A percentile compares a stretch with the other conserved stretches of the same genome.
These are phyloP conservation scores for Agrocybe chaxingu DNA, from an alignment of 768 basidiomycete genomes.

Conservation along the genomic window DNA sequence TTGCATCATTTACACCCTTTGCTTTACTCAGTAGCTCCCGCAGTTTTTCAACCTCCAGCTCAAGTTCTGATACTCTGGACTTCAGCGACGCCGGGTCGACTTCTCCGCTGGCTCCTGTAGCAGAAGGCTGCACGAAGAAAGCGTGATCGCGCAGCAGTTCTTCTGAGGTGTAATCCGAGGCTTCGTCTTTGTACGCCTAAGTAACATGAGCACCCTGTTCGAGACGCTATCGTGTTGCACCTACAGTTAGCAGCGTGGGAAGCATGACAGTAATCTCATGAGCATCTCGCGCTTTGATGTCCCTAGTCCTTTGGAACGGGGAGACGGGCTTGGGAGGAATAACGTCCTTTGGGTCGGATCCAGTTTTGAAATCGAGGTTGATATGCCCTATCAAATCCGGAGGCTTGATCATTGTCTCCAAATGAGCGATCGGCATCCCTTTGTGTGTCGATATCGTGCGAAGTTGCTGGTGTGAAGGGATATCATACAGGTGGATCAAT, in stretches of 20 bases:
- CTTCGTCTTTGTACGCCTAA: conserved; percentile 27
- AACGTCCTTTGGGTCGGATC: conserved; percentile 47
- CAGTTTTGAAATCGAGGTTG: conserved; percentile 46
- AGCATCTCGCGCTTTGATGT: conserved; percentile 59
- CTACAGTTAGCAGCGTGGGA: conserved; percentile 43
- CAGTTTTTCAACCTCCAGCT: conserved; percentile 65
- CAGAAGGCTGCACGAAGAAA: conserved; percentile 54
- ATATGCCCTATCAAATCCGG: conserved; percentile 83
- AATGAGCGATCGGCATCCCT: conserved; percentile 63
- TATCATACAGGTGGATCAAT: conserved; percentile 76
- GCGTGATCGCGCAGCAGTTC: conserved; percentile 66
- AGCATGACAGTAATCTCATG: conserved; percentile 72
- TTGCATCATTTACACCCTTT: conserved; percentile 87
- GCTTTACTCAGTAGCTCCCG: conserved; percentile 76
- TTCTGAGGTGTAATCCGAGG: conserved; percentile 40
- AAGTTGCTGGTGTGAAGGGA: conserved; percentile 86
- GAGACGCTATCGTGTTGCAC: conserved; percentile 1
- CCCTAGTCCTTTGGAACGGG: conserved; percentile 73
- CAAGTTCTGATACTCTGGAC: conserved; percentile 62
- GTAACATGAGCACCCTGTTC: conserved; percentile 4
- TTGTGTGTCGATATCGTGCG: conserved; percentile 77
- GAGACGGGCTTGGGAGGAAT: conserved; percentile 65
- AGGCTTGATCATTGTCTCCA: conserved; percentile 82
- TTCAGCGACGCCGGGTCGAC: conserved; percentile 41
- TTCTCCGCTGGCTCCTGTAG: conserved; percentile 21